These are phyloP conservation scores for Cardamine resedifolia DNA, from an alignment of 345 rosid genomes.

Conservation along the genomic window DNA sequence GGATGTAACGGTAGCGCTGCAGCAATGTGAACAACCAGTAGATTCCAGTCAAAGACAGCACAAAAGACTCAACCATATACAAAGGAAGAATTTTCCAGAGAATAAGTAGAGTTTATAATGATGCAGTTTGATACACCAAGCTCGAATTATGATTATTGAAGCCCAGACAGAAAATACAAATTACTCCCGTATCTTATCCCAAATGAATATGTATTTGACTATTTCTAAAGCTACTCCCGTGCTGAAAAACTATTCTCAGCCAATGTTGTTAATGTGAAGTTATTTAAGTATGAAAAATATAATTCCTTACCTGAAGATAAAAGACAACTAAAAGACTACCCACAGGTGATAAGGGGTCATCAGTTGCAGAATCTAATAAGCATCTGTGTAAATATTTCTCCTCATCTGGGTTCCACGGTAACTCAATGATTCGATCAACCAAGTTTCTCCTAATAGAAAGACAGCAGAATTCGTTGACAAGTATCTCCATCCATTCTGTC, in stretches of 20 bases:
- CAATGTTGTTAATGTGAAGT: conserved; percentile 4
- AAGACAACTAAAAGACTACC: conserved; percentile 86
- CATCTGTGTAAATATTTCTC: conserved; percentile 82
- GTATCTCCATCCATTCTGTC: conserved; percentile 75
- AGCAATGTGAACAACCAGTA: conserved; percentile 30
- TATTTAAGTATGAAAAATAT: conserved; percentile 12
- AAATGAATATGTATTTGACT: neutral
- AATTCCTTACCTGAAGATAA: conserved; percentile 78
- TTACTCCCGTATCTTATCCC: neutral
- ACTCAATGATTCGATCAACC: conserved; percentile 84
- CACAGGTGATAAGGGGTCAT: conserved; percentile 66
- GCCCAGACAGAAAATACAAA: neutral
- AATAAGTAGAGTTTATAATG: neutral
- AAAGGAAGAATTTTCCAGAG: neutral
- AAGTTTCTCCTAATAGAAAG: conserved; percentile 83
- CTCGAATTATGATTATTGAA: neutral
- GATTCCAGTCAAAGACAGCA: conserved; percentile 21
- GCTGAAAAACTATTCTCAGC: neutral
- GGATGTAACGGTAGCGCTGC: conserved; percentile 87
- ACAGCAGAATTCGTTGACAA: conserved; percentile 87
- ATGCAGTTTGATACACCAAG: neutral
- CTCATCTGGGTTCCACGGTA: conserved; percentile 92
- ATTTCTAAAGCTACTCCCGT: conserved; percentile 11
- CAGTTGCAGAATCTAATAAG: conserved; percentile 67
- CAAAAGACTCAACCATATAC: conserved; percentile 1